Evolutionary conservation across 1,284 basidiomycete species (phyloP), one percentile per base, ranked within the genome.

Genomic region (Leccinum holopus): DNA sequence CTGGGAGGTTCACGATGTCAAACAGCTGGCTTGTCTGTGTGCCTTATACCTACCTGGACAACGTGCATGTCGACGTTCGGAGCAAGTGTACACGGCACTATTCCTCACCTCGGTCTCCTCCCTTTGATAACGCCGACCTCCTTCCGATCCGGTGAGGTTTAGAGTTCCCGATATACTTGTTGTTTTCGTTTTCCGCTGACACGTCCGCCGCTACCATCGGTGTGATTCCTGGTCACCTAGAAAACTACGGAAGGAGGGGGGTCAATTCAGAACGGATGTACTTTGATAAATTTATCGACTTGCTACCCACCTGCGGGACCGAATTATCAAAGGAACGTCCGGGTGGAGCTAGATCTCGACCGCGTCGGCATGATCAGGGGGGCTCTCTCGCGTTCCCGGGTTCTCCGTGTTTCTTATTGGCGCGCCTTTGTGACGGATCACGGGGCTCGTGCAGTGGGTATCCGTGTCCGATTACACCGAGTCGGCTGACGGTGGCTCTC

Each of bases 11-110:
- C 18, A 21, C 2, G 16, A 59, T 35, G 11, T 6, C 52, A 41
- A 30, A 3, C 44, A 54, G 28, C 25, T 8, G 1, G 6, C 7
- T 6, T 11, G 47, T 11, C 1, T 1, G 16, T 32, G 6, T 12
- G 11, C 30, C 63, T 74, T 71, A 73, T 75, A 71, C 16, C 51
- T 59, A 55, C 7, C 28, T 51, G 21, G 21, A 21, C 21, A 51
- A 51, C 47, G 21, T 51, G 21, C 21, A 12, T 25, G 21, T 51
- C 52, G 52, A 53, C 28, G 51, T 10, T 30, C 21, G 25, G 14
- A 25, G 2, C 28, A 16, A 28, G 14, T 28, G 44, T 28, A 21
- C 30, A 12, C 11, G 12, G 14, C 55, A 30, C 11, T 18, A 21
- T 21, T 21, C 11, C 18, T 21, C 44, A 47, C 18, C 10, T 47